Evolutionary conservation across 2,329 filamentous ascomycete genomes (phyloP).

Genomic region (Teratosphaeria viscida): DNA sequence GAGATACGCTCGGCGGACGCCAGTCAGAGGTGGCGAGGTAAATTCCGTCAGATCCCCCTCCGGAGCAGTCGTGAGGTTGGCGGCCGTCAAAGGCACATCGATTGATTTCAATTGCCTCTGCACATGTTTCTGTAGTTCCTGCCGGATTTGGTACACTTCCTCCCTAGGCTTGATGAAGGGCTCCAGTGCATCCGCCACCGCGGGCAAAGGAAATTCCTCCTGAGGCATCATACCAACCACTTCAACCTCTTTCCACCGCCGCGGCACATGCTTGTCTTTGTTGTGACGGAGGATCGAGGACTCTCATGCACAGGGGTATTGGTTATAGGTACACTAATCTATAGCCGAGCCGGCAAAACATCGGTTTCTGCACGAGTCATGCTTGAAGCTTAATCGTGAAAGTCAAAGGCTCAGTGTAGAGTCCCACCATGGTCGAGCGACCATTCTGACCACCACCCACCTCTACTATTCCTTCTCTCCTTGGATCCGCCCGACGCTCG

Average conservation of each 20-base stretch:
- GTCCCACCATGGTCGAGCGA: not conserved
- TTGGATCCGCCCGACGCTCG: not conserved
- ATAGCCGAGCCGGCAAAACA: not conserved
- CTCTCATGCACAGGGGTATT: not conserved
- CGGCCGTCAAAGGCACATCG: constrained; percentile 1
- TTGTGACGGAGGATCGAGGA: too few species aligned
- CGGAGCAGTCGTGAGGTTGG: constrained; percentile 1
- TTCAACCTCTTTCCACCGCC: not conserved
- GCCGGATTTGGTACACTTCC: constrained; percentile 18
- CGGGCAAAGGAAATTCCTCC: constrained; percentile 16
- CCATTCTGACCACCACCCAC: not conserved
- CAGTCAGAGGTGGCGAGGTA: constrained; percentile 11
- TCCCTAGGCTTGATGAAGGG: constrained; percentile 22
- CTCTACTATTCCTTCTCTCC: not conserved
- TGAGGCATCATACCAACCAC: not conserved
- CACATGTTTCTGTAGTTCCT: constrained; percentile 17
- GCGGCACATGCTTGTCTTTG: not conserved
- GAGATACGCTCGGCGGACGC: constrained; percentile 22
- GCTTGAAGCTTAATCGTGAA: not conserved
- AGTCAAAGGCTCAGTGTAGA: not conserved
- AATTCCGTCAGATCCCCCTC: not conserved
- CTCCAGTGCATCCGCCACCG: constrained; percentile 17
- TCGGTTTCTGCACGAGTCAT: not conserved
- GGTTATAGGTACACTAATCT: not conserved
- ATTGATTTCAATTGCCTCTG: constrained; percentile 6